A percentile compares a stretch with the other conserved stretches of the same genome.
Conservation (phyloP, 345 rosid species). For the Isatis tinctoria region DNA sequence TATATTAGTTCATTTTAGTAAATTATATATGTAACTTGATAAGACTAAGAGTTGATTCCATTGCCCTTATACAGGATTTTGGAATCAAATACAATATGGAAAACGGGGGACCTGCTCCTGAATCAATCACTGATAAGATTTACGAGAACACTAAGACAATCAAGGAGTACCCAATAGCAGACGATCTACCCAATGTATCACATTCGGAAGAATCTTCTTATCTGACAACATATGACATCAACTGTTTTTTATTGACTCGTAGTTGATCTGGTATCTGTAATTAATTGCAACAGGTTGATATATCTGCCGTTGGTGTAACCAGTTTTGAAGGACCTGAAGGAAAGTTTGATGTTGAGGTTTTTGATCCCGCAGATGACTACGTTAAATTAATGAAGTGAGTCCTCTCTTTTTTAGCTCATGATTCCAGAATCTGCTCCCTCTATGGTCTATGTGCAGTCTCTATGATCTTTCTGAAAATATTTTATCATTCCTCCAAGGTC, state of each 20-base stretch:
- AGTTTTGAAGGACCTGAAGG: conserved; percentile 81
- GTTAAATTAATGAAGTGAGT: conserved; percentile 91
- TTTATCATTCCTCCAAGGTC: conserved; percentile 44
- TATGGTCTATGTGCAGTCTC: conserved; percentile 1
- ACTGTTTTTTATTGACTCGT: neutral
- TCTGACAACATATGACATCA: neutral
- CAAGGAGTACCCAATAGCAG: conserved; percentile 76
- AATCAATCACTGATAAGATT: conserved; percentile 89
- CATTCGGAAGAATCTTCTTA: conserved; percentile 15
- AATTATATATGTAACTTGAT: neutral
- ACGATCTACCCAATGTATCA: conserved; percentile 66
- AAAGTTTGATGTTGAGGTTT: conserved; percentile 88
- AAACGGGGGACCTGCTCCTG: conserved; percentile 99
- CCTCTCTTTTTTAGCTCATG: conserved; percentile 1
- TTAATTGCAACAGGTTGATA: conserved; percentile 61
- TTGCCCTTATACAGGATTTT: conserved; percentile 59
- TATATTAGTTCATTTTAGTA: neutral
- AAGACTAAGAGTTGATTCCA: conserved; percentile 2
- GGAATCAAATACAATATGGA: conserved; percentile 99
- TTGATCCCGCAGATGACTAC: conserved; percentile 89
- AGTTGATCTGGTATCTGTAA: neutral
- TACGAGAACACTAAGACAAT: conserved; percentile 92
- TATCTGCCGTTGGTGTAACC: conserved; percentile 58
- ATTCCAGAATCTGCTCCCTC: neutral
- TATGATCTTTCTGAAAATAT: neutral